Percentiles rank a stretch among this genome's conserved stretches.
These are phyloP conservation scores for Casuarina glauca DNA, from an alignment of 306 rosid species.

Conservation along the genomic window DNA sequence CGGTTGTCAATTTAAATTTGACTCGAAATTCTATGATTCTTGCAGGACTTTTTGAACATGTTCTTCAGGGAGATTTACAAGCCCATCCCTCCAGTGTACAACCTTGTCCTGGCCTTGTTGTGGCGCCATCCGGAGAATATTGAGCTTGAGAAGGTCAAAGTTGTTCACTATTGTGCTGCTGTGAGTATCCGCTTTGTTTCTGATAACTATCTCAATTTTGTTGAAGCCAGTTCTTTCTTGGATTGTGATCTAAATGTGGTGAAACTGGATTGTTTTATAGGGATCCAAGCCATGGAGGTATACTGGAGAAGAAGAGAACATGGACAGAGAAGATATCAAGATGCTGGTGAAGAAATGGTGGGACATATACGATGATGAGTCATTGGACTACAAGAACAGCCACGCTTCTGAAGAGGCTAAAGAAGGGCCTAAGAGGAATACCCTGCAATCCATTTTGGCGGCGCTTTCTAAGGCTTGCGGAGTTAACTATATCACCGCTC, in stretches of 20 bases:
- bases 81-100: slow-evolving; percentile 63
- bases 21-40: neutral
- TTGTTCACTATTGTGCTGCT: slow-evolving; percentile 80
- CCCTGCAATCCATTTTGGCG: slow-evolving; percentile 14
- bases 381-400: slow-evolving; percentile 40
- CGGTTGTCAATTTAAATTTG: neutral
- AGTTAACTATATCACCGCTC: slow-evolving; percentile 29
- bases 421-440: slow-evolving; percentile 5
- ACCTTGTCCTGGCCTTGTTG: slow-evolving; percentile 72
- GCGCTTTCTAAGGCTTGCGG: slow-evolving; percentile 30
- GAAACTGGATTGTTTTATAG: slow-evolving; percentile 23
- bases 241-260: neutral
- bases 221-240: neutral
- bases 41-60: slow-evolving; percentile 70
- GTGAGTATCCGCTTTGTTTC: slow-evolving; percentile 39
- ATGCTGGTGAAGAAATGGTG: slow-evolving; percentile 72
- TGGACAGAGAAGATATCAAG: slow-evolving; percentile 80
- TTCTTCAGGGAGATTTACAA: slow-evolving; percentile 56
- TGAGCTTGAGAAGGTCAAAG: slow-evolving; percentile 58
- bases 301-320: slow-evolving; percentile 71
- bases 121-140: slow-evolving; percentile 88
- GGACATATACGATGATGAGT: slow-evolving; percentile 73
- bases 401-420: neutral
- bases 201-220: neutral
- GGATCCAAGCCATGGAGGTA: slow-evolving; percentile 96